Evolutionary conservation across 306 rosid species (phyloP), one percentile per base, ranked within the genome.

Genomic region (Vigna unguiculata): DNA sequence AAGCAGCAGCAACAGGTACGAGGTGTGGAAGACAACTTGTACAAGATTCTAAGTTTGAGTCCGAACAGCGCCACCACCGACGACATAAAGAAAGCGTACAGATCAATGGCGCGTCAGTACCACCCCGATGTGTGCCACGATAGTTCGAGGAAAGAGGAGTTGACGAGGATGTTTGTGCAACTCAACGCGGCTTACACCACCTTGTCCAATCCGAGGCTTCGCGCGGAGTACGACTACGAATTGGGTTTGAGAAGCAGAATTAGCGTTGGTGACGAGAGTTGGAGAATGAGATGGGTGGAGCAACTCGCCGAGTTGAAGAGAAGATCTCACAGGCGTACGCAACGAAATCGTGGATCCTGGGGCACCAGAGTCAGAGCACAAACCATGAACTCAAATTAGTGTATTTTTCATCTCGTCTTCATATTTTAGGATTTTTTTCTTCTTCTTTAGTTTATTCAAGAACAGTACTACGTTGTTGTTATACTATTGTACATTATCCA

Each of bases 41-140:
- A 91, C 77, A 71, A 83, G 66, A 3, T 87, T 3, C 82, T 91
- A 4, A 69, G 76, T 9, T 43, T 91, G 83, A 89, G 83, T 57
- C 71, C 86, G 0, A 34, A 64, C 2, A 78, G 38, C 3, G 87
- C 89, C 24, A 89, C 85, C 51, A 28, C 14, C 30, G 84, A 82
- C 17, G 97, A 91, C 28, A 86, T 89, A 40, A 91, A 88, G 81
- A 86, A 58, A 64, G 94, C 94, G 0, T 89, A 91, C 4, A 80
- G 91, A 74, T 75, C 66, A 28, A 83, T 83, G 92, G 97, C 92
- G 0, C 89, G 83, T 32, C 76, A 22, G 15, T 86, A 88, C 51
- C 97, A 91, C 32, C 97, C 97, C 0, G 92, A 91, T 15, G 77
- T 85, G 22, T 90, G 90, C 41, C 80, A 17, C 3, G 84, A 85